These are phyloP conservation scores for Beta lomatogona DNA, from an alignment of 179 eudicot species.

Conservation along the genomic window DNA sequence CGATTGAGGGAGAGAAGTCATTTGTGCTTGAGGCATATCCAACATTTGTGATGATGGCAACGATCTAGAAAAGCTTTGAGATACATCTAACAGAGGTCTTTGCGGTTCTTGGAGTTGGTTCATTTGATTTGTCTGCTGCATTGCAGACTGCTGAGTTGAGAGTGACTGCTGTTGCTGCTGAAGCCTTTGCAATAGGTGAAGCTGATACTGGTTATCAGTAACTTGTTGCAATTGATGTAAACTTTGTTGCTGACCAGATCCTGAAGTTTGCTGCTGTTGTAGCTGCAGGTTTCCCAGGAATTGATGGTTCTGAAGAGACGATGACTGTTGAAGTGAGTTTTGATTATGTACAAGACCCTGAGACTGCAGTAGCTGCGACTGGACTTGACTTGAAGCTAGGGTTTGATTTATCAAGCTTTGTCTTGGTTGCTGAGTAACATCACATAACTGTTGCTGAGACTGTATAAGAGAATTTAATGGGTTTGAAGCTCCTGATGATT, in stretches of 20 bases:
- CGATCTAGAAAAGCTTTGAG: slow-evolving; percentile 69
- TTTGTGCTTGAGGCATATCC: slow-evolving; percentile 46
- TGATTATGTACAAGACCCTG: slow-evolving; percentile 47
- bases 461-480: slow-evolving; percentile 56
- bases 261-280: slow-evolving; percentile 46
- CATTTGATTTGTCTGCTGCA: slow-evolving; percentile 49
- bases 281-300: slow-evolving; percentile 47
- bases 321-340: slow-evolving; percentile 49
- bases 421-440: slow-evolving; percentile 54
- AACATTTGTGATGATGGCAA: slow-evolving; percentile 45
- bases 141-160: slow-evolving; percentile 56
- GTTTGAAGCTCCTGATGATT: slow-evolving; percentile 47
- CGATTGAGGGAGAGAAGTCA: slow-evolving; percentile 46
- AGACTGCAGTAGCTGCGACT: slow-evolving; percentile 50
- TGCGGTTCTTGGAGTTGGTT: slow-evolving; percentile 60
- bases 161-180: slow-evolving; percentile 70
- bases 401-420: slow-evolving; percentile 55
- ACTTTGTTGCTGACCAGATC: slow-evolving; percentile 53
- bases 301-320: slow-evolving; percentile 64
- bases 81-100: slow-evolving; percentile 42
- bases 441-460: slow-evolving; percentile 60
- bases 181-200: slow-evolving; percentile 73
- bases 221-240: slow-evolving; percentile 52
- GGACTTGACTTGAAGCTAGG: slow-evolving; percentile 53
- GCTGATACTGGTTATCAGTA: slow-evolving; percentile 63